These are phyloP conservation scores for Grammothele lineata DNA, from an alignment of 768 basidiomycete genomes.

Conservation along the genomic window DNA sequence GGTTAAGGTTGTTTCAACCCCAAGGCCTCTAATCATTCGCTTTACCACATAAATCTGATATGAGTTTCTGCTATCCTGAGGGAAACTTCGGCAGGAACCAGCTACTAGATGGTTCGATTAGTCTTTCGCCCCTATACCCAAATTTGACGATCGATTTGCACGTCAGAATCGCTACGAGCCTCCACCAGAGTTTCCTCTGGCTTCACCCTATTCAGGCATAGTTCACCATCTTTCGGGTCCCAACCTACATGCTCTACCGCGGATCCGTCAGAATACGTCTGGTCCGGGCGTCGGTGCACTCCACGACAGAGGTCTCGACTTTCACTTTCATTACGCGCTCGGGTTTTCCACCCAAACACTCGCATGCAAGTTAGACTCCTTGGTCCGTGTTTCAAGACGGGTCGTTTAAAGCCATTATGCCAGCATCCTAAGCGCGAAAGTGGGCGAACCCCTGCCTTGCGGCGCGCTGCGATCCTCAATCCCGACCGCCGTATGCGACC, in stretches of 20 bases:
- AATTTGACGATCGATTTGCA: constrained; percentile 95
- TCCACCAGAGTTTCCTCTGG: constrained; percentile 96
- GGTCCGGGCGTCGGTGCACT: constrained; percentile 75
- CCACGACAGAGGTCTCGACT: constrained; percentile 56
- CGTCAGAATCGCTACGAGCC: constrained; percentile 94
- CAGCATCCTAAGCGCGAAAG: too few species aligned
- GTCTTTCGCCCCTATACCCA: constrained; percentile 96
- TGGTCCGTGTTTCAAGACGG: too few species aligned
- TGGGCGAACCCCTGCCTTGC: too few species aligned
- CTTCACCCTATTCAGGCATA: constrained; percentile 89
- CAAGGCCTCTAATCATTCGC: constrained; percentile 92
- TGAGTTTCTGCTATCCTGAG: constrained; percentile 66
- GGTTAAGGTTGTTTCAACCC: constrained; percentile 86
- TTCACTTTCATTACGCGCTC: too few species aligned
- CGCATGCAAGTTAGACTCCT: too few species aligned
- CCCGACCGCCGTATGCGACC: too few species aligned
- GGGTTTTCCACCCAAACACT: too few species aligned
- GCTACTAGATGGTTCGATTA: constrained; percentile 94
- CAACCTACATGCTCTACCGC: constrained; percentile 82
- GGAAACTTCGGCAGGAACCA: constrained; percentile 91
- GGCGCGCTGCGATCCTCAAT: too few species aligned
- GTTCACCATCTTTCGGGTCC: constrained; percentile 91
- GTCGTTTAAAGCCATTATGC: too few species aligned
- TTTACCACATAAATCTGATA: constrained; percentile 61
- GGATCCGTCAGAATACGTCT: constrained; percentile 68